phyloP scores from a whole-genome alignment of 164 flowering plant genomes.

The Amborella trichopoda region DNA sequence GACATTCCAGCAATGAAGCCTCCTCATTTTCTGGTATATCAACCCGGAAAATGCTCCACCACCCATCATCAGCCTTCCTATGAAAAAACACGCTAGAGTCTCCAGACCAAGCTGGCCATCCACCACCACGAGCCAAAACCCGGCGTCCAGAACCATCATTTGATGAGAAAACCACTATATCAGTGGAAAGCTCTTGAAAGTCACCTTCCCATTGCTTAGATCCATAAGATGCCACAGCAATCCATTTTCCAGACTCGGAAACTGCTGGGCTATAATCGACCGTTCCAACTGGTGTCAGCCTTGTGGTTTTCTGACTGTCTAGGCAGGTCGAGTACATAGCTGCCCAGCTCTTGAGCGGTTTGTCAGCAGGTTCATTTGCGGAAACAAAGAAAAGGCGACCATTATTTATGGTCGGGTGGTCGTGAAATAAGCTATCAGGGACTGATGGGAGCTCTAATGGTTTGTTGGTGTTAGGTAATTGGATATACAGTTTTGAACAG shows the following conservation, averaged over 20 bases:
- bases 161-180: conserved; percentile 56
- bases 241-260: conserved; percentile 71
- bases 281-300: conserved; percentile 58
- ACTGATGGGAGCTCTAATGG: conserved; percentile 15
- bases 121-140: conserved; percentile 64
- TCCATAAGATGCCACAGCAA: conserved; percentile 80
- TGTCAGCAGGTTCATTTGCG: conserved; percentile 53
- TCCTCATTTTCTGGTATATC: conserved; percentile 20
- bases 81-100: conserved; percentile 72
- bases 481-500: conserved; percentile 37
- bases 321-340: conserved; percentile 72
- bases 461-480: conserved; percentile 1
- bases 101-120: conserved; percentile 88
- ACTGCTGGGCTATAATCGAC: conserved; percentile 84
- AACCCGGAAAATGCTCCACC: conserved; percentile 74
- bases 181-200: conserved; percentile 55
- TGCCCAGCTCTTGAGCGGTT: conserved; percentile 67
- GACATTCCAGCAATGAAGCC: conserved; percentile 6
- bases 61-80: conserved; percentile 49
- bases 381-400: conserved; percentile 59
- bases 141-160: conserved; percentile 51
- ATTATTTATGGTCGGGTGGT: conserved; percentile 49
- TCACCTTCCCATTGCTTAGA: conserved; percentile 72
- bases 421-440: conserved; percentile 39
- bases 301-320: conserved; percentile 34